Evolutionary conservation across 2,329 filamentous ascomycete genomes (phyloP), one percentile per base, ranked within the genome.

Genomic region (Tothia fuscella): DNA sequence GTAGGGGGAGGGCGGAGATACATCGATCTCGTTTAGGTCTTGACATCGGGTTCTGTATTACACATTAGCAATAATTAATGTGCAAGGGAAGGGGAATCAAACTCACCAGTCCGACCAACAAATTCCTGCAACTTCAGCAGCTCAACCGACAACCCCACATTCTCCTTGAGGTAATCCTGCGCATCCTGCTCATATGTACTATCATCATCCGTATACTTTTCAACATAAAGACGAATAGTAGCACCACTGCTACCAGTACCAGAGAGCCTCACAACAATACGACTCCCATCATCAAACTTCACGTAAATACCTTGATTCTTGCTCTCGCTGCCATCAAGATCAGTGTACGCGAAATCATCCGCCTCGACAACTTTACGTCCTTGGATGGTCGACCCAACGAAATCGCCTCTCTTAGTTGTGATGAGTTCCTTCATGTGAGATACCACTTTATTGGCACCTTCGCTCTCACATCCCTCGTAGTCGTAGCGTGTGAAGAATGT

Each of bases 401-500:
- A 95, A 52, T 85, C 74, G 51, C 64, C 64, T 56, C 73, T 72
- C 61, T 75, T 73, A 43, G 66, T 68, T 29, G 77, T 78, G 54
- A 95, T 84, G 50, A 93, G 73, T 49, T 80, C 78, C 54, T 79
- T 74, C 56, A 98, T 72, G 55, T 85, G 79, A 43, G 76, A 80
- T 34, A 94, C 82, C 45, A 98, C 80, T 68, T 93, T 89, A 68
- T 82, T 83, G 48, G 91, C 91, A 30, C 84, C 88, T 6, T 89
- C 86, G 35, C 80, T 82, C 67, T 94, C 87, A 50, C 93, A 87
- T 52, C 93, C 77, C 67, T 98, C 91, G 66, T 94, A 98, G 66
- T 98, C 91, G 66, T 96, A 96, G 49, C 91, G 85, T 32, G 91
- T 98, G 75, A 98, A 98, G 73, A 96, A 98, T 24, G 88, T 95